Evolutionary conservation across 192 early-diverging fungal genomes (phyloP).

Genomic region (Mortierella alpina): DNA sequence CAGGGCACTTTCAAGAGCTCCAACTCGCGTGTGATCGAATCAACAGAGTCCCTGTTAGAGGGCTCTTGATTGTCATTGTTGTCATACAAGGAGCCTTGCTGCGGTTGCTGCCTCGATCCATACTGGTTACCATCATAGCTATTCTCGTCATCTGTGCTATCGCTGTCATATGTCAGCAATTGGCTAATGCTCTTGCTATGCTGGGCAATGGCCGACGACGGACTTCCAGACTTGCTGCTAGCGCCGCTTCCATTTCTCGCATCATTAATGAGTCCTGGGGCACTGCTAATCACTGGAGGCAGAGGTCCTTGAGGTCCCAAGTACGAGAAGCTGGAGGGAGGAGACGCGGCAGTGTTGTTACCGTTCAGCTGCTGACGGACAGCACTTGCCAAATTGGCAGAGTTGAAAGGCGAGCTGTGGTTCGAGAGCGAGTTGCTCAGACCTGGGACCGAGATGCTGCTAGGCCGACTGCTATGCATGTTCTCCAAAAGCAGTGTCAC

Average conservation of each 20-base stretch:
- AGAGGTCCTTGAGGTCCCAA: background rate
- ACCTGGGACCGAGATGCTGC: background rate
- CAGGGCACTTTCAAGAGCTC: conserved; percentile 47
- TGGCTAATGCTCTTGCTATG: too few relatives aligned
- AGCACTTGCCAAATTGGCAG: conserved; percentile 22
- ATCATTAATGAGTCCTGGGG: conserved; percentile 12
- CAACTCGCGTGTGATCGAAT: conserved; percentile 48
- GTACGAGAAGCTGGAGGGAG: background rate
- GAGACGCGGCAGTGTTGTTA: background rate
- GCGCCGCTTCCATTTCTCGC: conserved; percentile 7
- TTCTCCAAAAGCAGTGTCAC: conserved; percentile 34
- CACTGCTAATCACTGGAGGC: background rate
- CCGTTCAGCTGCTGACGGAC: conserved; percentile 34
- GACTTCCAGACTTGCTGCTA: conserved; percentile 1
- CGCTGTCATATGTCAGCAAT: too few relatives aligned
- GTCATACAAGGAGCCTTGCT: background rate
- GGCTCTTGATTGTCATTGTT: background rate
- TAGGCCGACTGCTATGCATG: conserved; percentile 25
- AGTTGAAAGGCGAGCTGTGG: conserved; percentile 40
- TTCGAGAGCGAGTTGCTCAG: conserved; percentile 3
- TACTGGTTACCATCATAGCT: too few relatives aligned
- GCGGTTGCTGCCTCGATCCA: too few relatives aligned
- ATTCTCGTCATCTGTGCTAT: too few relatives aligned
- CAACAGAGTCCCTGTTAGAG: conserved; percentile 32
- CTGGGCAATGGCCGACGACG: background rate